phyloP scores from a whole-genome alignment of 768 basidiomycete genomes.

The Dentipellis fragilis region DNA sequence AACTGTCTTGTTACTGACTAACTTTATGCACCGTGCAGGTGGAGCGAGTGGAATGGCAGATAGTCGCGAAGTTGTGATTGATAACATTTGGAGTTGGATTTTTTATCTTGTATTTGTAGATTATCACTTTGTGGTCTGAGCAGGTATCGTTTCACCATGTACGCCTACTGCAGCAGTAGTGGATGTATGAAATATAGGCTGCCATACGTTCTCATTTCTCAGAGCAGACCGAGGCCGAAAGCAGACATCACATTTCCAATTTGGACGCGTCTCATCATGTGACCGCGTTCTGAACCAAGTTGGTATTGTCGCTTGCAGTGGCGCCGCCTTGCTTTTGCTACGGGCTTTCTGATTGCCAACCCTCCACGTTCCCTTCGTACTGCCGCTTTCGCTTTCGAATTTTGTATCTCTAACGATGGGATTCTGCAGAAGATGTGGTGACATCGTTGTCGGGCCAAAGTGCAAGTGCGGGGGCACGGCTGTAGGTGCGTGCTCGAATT shows the following conservation, averaged over 20 bases:
- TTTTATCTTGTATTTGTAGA: neutral
- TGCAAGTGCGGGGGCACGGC: conserved; percentile 75
- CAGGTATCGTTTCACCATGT: no score
- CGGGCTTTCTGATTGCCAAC: no score
- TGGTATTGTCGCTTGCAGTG: no score
- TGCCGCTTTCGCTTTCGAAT: no score
- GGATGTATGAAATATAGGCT: no score
- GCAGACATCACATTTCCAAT: no score
- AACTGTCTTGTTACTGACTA: neutral
- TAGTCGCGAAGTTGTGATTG: conserved; percentile 21
- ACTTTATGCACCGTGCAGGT: conserved; percentile 14
- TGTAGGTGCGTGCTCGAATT: conserved; percentile 48
- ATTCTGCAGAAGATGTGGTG: conserved; percentile 79
- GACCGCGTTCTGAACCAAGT: no score
- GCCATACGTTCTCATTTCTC: no score
- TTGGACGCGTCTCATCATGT: no score
- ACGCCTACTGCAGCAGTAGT: no score
- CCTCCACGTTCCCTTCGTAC: neutral
- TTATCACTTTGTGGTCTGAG: neutral
- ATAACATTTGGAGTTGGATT: neutral
- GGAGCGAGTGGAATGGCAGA: conserved; percentile 57
- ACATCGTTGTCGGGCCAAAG: conserved; percentile 61
- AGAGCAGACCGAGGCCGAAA: no score
- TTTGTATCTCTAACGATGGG: conserved; percentile 40
- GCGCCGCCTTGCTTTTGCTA: no score